Percentiles rank a stretch among this genome's conserved stretches.
Evolutionary conservation across 139 green algal genomes (phyloP).

Genomic region (Ettlia oleoabundans): DNA sequence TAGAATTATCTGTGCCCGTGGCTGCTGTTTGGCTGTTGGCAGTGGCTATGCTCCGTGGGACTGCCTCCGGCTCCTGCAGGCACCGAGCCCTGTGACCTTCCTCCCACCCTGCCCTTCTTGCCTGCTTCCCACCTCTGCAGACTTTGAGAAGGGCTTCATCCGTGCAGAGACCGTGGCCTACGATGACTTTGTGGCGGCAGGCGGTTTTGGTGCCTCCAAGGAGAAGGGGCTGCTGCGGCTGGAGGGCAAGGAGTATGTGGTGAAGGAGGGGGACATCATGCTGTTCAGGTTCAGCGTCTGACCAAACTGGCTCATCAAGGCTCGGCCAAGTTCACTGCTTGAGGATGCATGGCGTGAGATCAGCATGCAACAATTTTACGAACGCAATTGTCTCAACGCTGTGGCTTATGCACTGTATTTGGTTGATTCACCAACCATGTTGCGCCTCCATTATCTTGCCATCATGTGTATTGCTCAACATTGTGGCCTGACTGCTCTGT

Average conservation of each 20-base stretch:
- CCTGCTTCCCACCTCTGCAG: slow-evolving; percentile 16
- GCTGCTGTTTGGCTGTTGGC: neutral
- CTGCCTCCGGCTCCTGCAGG: no score
- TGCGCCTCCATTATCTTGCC: no score
- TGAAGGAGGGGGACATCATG: slow-evolving; percentile 92
- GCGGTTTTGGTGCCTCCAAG: slow-evolving; percentile 65
- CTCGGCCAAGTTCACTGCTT: no score
- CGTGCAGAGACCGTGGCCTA: slow-evolving; percentile 89
- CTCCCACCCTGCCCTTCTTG: neutral
- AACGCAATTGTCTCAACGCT: no score
- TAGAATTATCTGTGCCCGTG: no score
- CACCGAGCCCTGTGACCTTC: neutral
- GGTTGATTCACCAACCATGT: no score
- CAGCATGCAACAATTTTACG: no score
- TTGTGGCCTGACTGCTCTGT: no score
- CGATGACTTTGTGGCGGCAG: slow-evolving; percentile 75
- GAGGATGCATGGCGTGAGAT: no score
- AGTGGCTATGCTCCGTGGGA: no score
- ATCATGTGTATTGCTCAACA: no score
- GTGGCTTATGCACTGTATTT: no score
- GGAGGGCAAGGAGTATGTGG: slow-evolving; percentile 98
- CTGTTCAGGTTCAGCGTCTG: slow-evolving; percentile 37
- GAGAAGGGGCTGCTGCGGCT: slow-evolving; percentile 84
- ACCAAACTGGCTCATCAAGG: neutral
- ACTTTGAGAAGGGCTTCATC: slow-evolving; percentile 97